phyloP scores from a whole-genome alignment of 345 rosid genomes.

The Eucalyptus cladocalyx region DNA sequence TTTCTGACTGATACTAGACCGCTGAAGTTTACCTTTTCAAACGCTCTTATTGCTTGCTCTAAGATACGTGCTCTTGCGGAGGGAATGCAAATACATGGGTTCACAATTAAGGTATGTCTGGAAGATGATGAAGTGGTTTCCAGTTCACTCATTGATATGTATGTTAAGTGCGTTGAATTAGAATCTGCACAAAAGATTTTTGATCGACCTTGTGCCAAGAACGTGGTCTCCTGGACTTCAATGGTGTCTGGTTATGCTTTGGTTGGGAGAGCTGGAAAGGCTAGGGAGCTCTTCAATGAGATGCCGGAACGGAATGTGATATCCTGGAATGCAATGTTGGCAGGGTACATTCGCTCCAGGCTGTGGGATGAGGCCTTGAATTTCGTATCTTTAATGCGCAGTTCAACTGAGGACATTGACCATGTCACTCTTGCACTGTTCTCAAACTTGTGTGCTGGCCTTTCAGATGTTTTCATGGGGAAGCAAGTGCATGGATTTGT shows the following conservation, averaged over 20 bases:
- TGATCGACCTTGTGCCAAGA: conserved; percentile 37
- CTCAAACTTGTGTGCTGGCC: conserved; percentile 54
- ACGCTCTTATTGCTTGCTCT: conserved; percentile 70
- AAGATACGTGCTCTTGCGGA: conserved; percentile 24
- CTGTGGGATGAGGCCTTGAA: conserved; percentile 63
- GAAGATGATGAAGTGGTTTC: conserved; percentile 44
- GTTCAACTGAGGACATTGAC: conserved; percentile 35
- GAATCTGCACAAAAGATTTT: conserved; percentile 53
- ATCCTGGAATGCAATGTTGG: conserved; percentile 86
- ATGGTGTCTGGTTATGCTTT: conserved; percentile 58
- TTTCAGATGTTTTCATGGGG: conserved; percentile 61
- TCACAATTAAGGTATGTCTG: conserved; percentile 25
- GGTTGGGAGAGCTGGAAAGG: conserved; percentile 46
- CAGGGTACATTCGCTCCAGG: conserved; percentile 39
- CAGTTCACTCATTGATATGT: conserved; percentile 57
- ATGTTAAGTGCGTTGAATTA: conserved; percentile 47
- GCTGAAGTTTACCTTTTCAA: conserved; percentile 56
- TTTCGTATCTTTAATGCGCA: conserved; percentile 37
- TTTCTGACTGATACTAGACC: conserved; percentile 30
- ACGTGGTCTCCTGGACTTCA: conserved; percentile 62
- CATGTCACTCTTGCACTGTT: conserved; percentile 48
- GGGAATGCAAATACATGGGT: conserved; percentile 70
- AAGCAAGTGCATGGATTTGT: conserved; percentile 70
- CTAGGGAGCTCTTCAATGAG: conserved; percentile 56
- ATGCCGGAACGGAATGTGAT: conserved; percentile 69